Percentiles rank a stretch among this genome's conserved stretches.
phyloP scores from a whole-genome alignment of 306 rosid genomes.

The Senna siamea region DNA sequence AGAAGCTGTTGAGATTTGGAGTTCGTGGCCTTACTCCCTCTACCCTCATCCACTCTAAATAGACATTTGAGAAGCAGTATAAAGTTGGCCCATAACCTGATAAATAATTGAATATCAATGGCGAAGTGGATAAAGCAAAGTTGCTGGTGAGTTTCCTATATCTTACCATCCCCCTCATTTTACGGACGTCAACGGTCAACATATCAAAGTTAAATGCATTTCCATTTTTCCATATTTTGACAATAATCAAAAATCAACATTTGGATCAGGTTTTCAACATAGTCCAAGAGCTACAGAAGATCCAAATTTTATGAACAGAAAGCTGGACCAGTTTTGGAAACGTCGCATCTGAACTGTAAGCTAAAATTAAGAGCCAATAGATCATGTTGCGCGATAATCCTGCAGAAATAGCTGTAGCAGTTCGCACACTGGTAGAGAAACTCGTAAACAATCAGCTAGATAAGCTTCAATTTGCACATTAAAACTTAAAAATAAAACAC shows the following conservation, averaged over 20 bases:
- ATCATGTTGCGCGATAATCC: not conserved
- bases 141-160: not conserved
- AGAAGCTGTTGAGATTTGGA: not conserved
- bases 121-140: constrained; percentile 19
- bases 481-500: not conserved
- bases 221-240: not conserved
- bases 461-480: constrained; percentile 6
- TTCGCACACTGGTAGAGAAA: not conserved
- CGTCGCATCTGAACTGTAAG: not conserved
- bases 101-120: not conserved
- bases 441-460: constrained; percentile 6
- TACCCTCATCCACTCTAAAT: not conserved
- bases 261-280: constrained; percentile 8
- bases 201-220: constrained; percentile 26
- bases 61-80: not conserved
- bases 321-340: not conserved
- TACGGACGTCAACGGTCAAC: constrained; percentile 23
- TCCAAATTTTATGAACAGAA: not conserved
- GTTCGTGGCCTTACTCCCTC: not conserved
- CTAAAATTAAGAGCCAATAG: not conserved
- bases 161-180: constrained; percentile 22
- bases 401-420: not conserved
- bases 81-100: not conserved
- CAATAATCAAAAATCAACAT: not conserved
- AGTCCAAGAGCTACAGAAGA: not conserved